Evolutionary conservation across 2,329 filamentous ascomycete genomes (phyloP), one percentile per base, ranked within the genome.

Genomic region (Pseudocercospora fuligena): DNA sequence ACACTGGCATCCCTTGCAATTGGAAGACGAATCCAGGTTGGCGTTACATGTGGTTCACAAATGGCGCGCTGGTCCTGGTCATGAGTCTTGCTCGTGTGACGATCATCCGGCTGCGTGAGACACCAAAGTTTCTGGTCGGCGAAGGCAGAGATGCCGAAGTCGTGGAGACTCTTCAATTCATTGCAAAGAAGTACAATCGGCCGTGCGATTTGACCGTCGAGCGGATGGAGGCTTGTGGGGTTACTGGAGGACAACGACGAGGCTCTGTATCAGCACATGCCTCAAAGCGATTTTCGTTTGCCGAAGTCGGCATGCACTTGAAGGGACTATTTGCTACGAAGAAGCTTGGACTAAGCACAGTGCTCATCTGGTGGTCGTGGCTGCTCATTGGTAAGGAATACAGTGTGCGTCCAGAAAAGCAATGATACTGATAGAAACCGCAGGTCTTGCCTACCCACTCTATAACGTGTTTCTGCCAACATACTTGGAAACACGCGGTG

Each of bases 401-500:
- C 25, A 31, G 56, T 5, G 19, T 19, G 11, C 23, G 2, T 2
- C 3, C 21, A 27, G 9, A 12, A 3, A 8, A 33, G 27, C 14
- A 16, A 43, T 19, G 5, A 2, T 12, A 31, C 51, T 56, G 12
- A 56, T 16, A 16, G 4, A 16, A 56, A 8, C 5, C 68, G 11
- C 56, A 59, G 90, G 90, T 6, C 83, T 93, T 0, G 90, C 89
- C 0, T 93, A 92, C 72, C 90, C 91, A 0, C 81, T 93, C 0
- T 93, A 91, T 78, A 90, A 91, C 7, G 90, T 92, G 61, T 93
- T 93, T 76, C 80, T 93, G 1, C 88, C 88, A 0, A 81, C 80
- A 1, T 92, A 92, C 73, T 83, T 93, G 14, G 77, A 78, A 7
- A 84, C 83, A 43, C 86, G 87, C 16, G 90, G 90, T 46, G 87